Evolutionary conservation across 2,329 filamentous ascomycete genomes (phyloP).

Genomic region (Botrytis fabae): DNA sequence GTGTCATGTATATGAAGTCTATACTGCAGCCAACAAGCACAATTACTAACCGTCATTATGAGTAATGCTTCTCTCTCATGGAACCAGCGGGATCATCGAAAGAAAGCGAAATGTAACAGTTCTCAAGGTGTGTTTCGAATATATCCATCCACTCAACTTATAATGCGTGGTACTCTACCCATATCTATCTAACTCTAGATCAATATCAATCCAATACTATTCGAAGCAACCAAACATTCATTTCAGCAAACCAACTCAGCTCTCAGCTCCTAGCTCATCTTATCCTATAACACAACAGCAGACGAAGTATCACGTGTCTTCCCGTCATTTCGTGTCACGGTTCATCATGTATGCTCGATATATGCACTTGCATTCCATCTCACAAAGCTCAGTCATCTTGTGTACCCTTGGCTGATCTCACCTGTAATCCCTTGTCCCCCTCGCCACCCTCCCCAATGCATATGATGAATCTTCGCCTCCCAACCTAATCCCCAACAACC

Average conservation of each 20-base stretch:
- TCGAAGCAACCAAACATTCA: background rate
- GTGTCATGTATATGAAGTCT: background rate
- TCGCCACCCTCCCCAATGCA: background rate
- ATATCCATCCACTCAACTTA: background rate
- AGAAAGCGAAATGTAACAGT: background rate
- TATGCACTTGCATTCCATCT: background rate
- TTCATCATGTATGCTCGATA: background rate
- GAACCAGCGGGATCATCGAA: background rate
- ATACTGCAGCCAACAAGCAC: background rate
- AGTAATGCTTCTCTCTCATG: background rate
- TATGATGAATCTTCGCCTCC: background rate
- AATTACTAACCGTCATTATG: background rate
- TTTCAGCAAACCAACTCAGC: background rate
- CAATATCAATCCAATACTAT: background rate
- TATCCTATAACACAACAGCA: background rate
- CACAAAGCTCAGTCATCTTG: background rate
- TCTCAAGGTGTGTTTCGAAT: background rate
- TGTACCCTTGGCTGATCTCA: background rate
- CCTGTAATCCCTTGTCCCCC: background rate
- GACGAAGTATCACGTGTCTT: background rate
- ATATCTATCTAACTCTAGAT: background rate
- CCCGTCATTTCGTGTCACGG: background rate
- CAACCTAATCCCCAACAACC: background rate
- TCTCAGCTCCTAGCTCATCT: background rate
- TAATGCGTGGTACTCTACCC: background rate